phyloP scores from a whole-genome alignment of 2,329 filamentous ascomycete species.

The Penicillium sp. region DNA sequence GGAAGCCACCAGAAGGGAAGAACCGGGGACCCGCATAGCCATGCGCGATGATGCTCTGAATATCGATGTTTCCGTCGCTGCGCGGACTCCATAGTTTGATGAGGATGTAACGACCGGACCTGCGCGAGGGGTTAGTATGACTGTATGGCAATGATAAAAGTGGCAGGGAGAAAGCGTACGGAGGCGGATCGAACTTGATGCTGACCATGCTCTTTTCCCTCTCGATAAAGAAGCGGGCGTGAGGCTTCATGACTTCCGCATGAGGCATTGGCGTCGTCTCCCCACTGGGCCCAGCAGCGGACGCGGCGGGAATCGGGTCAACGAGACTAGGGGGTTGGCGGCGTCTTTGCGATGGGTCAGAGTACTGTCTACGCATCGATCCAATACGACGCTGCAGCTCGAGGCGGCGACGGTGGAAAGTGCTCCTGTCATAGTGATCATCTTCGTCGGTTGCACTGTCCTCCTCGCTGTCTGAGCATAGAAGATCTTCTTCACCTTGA shows the following conservation, averaged over 20 bases:
- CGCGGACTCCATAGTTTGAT: conserved; percentile 87
- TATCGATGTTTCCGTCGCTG: conserved; percentile 76
- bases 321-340: conserved; percentile 28
- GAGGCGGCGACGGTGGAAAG: conserved; percentile 24
- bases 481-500: conserved; percentile 32
- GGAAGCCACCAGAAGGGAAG: conserved; percentile 67
- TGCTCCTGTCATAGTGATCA: conserved; percentile 16
- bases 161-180: conserved; percentile 30
- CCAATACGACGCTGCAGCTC: conserved; percentile 28
- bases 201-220: conserved; percentile 79
- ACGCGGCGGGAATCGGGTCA: conserved; percentile 25
- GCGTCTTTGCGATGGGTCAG: conserved; percentile 20
- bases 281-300: conserved; percentile 8
- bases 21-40: conserved; percentile 84
- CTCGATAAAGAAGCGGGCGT: conserved; percentile 80
- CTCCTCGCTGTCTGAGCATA: conserved; percentile 33
- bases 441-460: conserved; percentile 33
- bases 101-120: conserved; percentile 75
- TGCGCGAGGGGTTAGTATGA: conserved; percentile 25
- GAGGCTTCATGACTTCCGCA: conserved; percentile 60
- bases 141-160: not conserved
- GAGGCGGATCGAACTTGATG: conserved; percentile 64
- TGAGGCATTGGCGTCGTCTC: conserved; percentile 21
- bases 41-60: conserved; percentile 77
- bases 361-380: conserved; percentile 19